Evolutionary conservation across 2,329 filamentous ascomycete species (phyloP).

Genomic region (Diaporthe helianthi): DNA sequence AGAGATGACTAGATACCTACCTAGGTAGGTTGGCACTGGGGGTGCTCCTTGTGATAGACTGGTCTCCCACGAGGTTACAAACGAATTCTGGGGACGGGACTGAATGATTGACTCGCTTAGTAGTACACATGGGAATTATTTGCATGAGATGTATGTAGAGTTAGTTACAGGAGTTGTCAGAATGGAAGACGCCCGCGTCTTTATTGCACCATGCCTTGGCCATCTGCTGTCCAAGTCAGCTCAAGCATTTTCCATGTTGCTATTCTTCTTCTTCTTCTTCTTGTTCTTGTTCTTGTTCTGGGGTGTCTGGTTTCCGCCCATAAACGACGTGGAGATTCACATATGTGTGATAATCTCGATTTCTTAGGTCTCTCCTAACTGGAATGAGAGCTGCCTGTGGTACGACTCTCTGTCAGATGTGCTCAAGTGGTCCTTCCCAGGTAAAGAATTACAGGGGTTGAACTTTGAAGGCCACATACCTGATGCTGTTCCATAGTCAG

Average conservation of each 20-base stretch:
- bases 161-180: neutral
- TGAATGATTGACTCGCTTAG: neutral
- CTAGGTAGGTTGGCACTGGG: no score
- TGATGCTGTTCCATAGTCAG: slow-evolving; percentile 27
- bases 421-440: no score
- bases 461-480: slow-evolving; percentile 34
- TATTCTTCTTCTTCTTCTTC: neutral
- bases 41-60: neutral
- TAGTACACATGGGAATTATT: neutral
- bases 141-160: no score
- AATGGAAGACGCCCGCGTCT: neutral
- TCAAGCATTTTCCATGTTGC: neutral
- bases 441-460: neutral
- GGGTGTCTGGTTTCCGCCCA: slow-evolving; percentile 49
- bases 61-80: neutral
- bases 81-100: neutral
- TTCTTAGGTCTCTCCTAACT: slow-evolving; percentile 55
- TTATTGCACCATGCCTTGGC: neutral
- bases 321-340: slow-evolving; percentile 57
- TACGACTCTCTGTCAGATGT: neutral
- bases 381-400: slow-evolving; percentile 55
- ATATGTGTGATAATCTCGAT: slow-evolving; percentile 57
- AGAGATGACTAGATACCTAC: slow-evolving; percentile 20
- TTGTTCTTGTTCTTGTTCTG: neutral
- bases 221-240: neutral